Evolutionary conservation across 768 basidiomycete species (phyloP), one percentile per base, ranked within the genome.

Genomic region (Dendrothele bispora): DNA sequence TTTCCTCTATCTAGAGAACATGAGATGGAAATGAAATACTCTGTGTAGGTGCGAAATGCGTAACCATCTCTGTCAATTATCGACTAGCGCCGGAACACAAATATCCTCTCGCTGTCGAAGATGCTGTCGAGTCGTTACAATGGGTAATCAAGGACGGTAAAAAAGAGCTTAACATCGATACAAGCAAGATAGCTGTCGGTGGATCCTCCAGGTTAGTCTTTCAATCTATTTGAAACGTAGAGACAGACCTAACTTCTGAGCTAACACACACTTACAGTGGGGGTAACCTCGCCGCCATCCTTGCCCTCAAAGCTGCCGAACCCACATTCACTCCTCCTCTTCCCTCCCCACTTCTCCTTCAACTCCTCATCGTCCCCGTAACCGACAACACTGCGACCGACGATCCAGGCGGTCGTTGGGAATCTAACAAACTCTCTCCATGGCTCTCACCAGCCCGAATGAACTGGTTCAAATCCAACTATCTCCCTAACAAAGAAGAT

Each of bases 401-500:
- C 55, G 44, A 71, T 55, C 55, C 61, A 21, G 38, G 46, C 0
- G 61, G 62, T 22, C 75, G 74, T 21, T 88, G 86, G 85, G 64
- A 62, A 7, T 73, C 78, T 51, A 84, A 84, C 56, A 66, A 70
- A 22, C 59, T 80, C 41, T 76, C 84, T 1, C 76, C 81, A 1
- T 81, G 83, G 73, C 74, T 90, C 27, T 63, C 66, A 3, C 82
- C 78, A 1, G 77, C 54, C 4, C 80, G 82, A 48, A 89, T 90
- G 87, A 54, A 77, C 15, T 91, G 88, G 88, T 90, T 85, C 77
- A 68, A 78, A 25, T 60, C 72, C 39, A 79, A 83, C 55, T 91
- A 90, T 60, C 70, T 86, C 10, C 85, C 88, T 0, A 79, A 83
- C 48, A 59, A 73, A 51, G 71, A 64, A 30, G 84, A 87, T 46